These are phyloP conservation scores for Rosa persica DNA, from an alignment of 306 rosid species.

Conservation along the genomic window DNA sequence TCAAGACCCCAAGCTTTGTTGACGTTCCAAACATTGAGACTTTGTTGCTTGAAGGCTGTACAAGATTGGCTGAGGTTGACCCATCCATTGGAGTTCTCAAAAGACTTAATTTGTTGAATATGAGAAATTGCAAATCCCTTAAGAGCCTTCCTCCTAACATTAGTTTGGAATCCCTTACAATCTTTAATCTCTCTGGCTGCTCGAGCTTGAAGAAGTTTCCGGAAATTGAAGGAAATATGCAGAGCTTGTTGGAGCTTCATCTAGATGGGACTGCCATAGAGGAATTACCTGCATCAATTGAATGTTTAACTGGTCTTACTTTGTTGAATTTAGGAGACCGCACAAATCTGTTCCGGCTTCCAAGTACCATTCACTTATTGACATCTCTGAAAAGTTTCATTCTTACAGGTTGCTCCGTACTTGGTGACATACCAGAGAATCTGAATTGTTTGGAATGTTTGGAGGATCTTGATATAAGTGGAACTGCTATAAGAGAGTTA, in stretches of 20 bases:
- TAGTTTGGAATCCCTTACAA: constrained; percentile 17
- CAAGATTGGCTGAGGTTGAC: constrained; percentile 16
- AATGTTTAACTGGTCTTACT: constrained; percentile 7
- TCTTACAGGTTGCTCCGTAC: constrained; percentile 18
- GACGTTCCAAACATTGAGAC: constrained; percentile 25
- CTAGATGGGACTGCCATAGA: constrained; percentile 25
- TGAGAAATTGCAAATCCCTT: constrained; percentile 21
- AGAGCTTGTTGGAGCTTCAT: constrained; percentile 13
- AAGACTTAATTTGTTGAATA: constrained; percentile 15
- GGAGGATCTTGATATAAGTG: constrained; percentile 26
- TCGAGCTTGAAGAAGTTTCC: constrained; percentile 21
- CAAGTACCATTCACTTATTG: constrained; percentile 7
- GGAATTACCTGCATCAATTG: constrained; percentile 17
- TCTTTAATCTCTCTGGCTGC: constrained; percentile 19
- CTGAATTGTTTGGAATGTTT: constrained; percentile 18
- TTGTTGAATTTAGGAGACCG: constrained; percentile 15
- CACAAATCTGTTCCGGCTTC: constrained; percentile 19
- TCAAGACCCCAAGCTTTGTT: constrained; percentile 15
- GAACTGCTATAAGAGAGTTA: constrained; percentile 20
- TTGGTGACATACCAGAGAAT: constrained; percentile 16
- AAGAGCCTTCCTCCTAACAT: background rate
- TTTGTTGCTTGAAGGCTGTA: constrained; percentile 27
- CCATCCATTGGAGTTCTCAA: constrained; percentile 18
- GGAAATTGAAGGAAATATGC: constrained; percentile 21
- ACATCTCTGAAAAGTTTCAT: constrained; percentile 19